phyloP scores from a whole-genome alignment of 345 rosid species.

The Linum lewisii region DNA sequence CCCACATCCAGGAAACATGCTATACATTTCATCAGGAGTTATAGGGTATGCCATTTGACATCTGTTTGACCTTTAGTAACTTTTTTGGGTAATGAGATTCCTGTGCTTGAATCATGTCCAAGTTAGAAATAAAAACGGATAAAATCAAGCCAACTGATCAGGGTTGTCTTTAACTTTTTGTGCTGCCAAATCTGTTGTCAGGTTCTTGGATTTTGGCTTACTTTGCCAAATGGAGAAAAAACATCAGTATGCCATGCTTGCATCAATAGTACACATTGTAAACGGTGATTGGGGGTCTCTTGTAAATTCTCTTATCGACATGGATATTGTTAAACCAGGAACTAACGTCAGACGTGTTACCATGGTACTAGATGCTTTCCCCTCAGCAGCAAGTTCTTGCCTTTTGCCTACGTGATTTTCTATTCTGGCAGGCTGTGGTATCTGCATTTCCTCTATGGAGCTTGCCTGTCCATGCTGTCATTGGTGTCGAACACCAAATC shows the following conservation, averaged over 20 bases:
- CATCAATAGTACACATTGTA: slow-evolving; percentile 86
- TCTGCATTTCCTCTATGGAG: no score
- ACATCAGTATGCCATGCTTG: slow-evolving; percentile 89
- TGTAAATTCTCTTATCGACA: slow-evolving; percentile 66
- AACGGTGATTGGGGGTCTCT: slow-evolving; percentile 86
- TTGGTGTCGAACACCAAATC: background rate
- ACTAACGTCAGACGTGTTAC: slow-evolving; percentile 59
- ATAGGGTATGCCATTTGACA: slow-evolving; percentile 48
- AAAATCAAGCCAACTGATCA: background rate
- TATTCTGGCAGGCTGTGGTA: no score
- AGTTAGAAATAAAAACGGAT: slow-evolving; percentile 9
- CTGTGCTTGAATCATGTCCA: slow-evolving; percentile 3
- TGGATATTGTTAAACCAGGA: slow-evolving; percentile 87
- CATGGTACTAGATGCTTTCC: slow-evolving; percentile 35
- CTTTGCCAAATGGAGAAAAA: slow-evolving; percentile 87
- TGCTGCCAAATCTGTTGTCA: slow-evolving; percentile 23
- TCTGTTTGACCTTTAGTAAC: background rate
- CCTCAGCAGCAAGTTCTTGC: slow-evolving; percentile 3
- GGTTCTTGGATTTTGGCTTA: slow-evolving; percentile 93
- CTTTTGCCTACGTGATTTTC: background rate
- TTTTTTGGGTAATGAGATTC: background rate
- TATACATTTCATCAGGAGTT: slow-evolving; percentile 67
- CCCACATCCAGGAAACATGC: slow-evolving; percentile 95
- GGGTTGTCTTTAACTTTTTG: background rate
- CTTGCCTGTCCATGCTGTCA: no score